phyloP scores from a whole-genome alignment of 371 early-diverging fungal genomes.

The Mucor piriformis region DNA sequence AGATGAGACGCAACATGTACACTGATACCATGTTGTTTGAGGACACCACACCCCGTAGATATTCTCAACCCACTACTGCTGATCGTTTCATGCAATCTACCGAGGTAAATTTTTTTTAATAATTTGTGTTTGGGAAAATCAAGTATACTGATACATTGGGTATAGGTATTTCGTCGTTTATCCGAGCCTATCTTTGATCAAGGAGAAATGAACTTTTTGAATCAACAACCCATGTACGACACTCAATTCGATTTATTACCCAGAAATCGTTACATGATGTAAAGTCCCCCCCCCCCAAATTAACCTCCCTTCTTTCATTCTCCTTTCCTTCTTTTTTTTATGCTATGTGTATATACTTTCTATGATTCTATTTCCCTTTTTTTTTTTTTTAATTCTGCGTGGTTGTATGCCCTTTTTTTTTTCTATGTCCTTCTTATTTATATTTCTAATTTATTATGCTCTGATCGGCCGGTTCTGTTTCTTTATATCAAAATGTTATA shows the following conservation, averaged over 20 bases:
- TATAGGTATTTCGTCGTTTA: conserved; percentile 21
- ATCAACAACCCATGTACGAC: background rate
- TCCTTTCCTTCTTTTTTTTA: conserved; percentile 5
- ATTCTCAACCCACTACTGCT: conserved; percentile 4
- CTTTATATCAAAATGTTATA: conserved; percentile 18
- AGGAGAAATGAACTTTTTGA: conserved; percentile 1
- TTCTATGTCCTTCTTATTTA: conserved; percentile 9
- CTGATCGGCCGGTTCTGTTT: conserved; percentile 35
- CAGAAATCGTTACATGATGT: background rate
- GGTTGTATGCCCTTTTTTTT: conserved; percentile 15
- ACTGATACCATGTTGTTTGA: conserved; percentile 12
- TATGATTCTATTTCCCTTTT: too few species aligned
- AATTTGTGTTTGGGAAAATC: background rate
- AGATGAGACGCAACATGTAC: conserved; percentile 1
- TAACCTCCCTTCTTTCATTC: background rate
- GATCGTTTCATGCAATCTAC: conserved; percentile 10
- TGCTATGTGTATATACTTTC: conserved; percentile 15
- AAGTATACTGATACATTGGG: background rate
- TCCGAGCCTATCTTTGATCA: conserved; percentile 31
- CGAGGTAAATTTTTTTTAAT: conserved; percentile 16
- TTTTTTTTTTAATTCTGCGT: conserved; percentile 9
- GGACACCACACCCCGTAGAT: conserved; percentile 5
- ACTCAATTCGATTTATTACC: conserved; percentile 8
- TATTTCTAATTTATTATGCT: conserved; percentile 22
- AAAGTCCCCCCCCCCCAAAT: background rate